Conservation (phyloP, 441 rosid species). For the Raphanus hybrid region DNA sequence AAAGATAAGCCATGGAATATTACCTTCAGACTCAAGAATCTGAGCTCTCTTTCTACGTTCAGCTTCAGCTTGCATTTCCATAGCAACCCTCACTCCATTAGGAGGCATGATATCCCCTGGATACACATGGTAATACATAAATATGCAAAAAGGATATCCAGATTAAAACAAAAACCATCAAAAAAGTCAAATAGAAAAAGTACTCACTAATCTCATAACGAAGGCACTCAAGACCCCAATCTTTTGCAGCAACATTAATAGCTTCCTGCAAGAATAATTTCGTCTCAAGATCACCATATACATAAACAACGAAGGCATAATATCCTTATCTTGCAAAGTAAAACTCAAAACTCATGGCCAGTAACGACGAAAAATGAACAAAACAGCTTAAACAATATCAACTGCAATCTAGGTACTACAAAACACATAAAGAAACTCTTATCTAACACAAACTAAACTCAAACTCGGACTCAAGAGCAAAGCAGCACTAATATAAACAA, state of each 20-base stretch:
- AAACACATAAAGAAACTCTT: not conserved
- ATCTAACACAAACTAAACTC: not conserved
- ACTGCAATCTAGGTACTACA: not conserved
- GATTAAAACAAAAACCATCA: not conserved
- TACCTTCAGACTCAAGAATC: conserved; percentile 90
- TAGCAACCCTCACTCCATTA: conserved; percentile 79
- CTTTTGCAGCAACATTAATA: conserved; percentile 82
- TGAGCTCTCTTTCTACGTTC: conserved; percentile 90
- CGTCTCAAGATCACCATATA: conserved; percentile 27
- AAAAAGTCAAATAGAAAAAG: not conserved
- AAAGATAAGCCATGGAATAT: not conserved
- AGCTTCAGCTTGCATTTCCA: conserved; percentile 99
- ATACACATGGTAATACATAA: conserved; percentile 20
- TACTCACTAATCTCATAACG: conserved; percentile 88
- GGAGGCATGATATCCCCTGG: conserved; percentile 95
- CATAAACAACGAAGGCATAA: conserved; percentile 17
- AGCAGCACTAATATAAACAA: not conserved
- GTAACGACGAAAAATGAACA: not conserved
- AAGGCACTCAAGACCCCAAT: conserved; percentile 89
- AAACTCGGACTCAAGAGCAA: not conserved
- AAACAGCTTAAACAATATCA: not conserved
- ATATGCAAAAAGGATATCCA: not conserved
- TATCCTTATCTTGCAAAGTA: not conserved
- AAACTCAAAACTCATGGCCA: not conserved
- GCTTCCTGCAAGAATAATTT: conserved; percentile 56